phyloP scores from a whole-genome alignment of 352 stramenopile species.

The Globisporangium acanthophoron region DNA sequence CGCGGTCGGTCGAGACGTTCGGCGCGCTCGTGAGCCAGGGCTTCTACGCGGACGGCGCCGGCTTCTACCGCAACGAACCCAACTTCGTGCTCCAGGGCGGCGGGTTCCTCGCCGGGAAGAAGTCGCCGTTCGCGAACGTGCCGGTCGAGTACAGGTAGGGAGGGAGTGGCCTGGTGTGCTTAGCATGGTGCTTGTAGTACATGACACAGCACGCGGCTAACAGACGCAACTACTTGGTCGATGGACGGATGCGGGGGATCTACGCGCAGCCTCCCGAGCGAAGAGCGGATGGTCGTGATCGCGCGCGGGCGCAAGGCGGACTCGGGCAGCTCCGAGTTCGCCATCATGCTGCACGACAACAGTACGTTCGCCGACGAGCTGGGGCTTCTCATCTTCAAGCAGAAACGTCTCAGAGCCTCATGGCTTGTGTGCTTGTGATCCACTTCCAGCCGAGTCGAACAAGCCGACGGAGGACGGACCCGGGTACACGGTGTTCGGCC shows the following conservation, averaged over 20 bases:
- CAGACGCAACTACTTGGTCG: too few species aligned
- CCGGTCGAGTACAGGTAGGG: slow-evolving; percentile 68
- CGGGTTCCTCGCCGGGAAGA: slow-evolving; percentile 65
- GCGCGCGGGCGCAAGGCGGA: slow-evolving; percentile 59
- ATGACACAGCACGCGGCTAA: too few species aligned
- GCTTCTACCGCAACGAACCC: slow-evolving; percentile 84
- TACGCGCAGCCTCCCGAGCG: slow-evolving; percentile 47
- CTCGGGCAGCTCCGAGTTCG: slow-evolving; percentile 78
- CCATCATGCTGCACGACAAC: slow-evolving; percentile 85
- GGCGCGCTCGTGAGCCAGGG: slow-evolving; percentile 52
- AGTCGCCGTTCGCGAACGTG: slow-evolving; percentile 58
- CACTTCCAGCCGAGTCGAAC: slow-evolving; percentile 35
- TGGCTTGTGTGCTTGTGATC: too few species aligned
- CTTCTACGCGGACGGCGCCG: slow-evolving; percentile 67
- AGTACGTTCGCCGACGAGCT: slow-evolving; percentile 17
- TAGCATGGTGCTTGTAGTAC: too few species aligned
- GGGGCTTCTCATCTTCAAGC: too few species aligned
- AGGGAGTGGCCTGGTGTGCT: background rate
- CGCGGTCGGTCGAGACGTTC: slow-evolving; percentile 69
- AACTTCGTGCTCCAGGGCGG: slow-evolving; percentile 78
- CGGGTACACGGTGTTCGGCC: slow-evolving; percentile 77
- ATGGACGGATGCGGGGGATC: too few species aligned
- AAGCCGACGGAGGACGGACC: slow-evolving; percentile 51
- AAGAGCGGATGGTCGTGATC: slow-evolving; percentile 79
- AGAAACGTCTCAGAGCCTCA: background rate